Evolutionary conservation across 2,329 filamentous ascomycete species (phyloP), one percentile per base, ranked within the genome.

Genomic region (Colletotrichum lentis): DNA sequence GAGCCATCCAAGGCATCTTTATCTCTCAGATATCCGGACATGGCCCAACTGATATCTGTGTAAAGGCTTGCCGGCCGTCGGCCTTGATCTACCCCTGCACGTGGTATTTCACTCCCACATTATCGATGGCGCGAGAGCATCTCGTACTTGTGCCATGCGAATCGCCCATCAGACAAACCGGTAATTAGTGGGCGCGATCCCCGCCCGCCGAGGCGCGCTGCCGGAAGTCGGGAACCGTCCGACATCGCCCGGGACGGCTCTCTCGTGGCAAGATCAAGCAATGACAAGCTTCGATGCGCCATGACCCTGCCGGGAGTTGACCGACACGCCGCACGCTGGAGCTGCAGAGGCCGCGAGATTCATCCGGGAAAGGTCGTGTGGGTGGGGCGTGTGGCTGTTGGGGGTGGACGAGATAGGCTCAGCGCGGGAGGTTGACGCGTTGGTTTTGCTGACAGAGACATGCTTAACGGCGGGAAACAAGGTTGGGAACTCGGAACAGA

Each of bases 111-210:
- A 41, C 41, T 60, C 47, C 41, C 43, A 12, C 31, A 27, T 47
- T 54, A 64, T 46, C 54, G 49, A 68, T 68, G 47, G 43, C 65
- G 65, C 61, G 41, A 68, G 65, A 64, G 55, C 8, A 31, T 44
- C 65, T 60, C 35, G 39, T 31, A 22, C 27, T 68, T 68, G 49
- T 65, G 65, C 65, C 65, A 68, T 68, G 50, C 24, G 20, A 37
- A 24, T 14, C 37, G 12, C 14, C 50, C 49, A 50, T 54, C 27
- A 39, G 20, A 8, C 18, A 43, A 44, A 31, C 55, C 52, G 12
- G 16, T 16, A 49, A 50, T 55, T 68, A 16, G 55, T 46, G 61
- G 61, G 24, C 37, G 31, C 20, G 11, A 35, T 54, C 49, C 47
- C 49, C 60, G 49, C 54, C 24, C 43, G 3, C 50, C 41, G 16